A percentile compares a stretch with the other conserved stretches of the same genome.
phyloP scores from a whole-genome alignment of 139 green algal species.

The Trebouxia sp. region DNA sequence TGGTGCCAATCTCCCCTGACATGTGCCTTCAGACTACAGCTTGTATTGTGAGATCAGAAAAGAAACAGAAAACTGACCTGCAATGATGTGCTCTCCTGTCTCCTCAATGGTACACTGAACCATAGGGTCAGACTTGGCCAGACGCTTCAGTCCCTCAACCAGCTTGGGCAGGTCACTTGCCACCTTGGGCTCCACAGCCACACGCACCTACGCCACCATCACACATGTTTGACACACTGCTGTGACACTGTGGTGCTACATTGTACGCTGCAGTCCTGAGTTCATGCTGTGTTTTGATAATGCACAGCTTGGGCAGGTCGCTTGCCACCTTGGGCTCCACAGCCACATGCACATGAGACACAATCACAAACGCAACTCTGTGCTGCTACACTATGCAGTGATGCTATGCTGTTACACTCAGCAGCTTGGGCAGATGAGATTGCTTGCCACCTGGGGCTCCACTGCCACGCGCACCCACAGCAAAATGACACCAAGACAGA shows the following conservation, averaged over 20 bases:
- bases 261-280: slow-evolving; percentile 92
- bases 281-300: slow-evolving; percentile 44
- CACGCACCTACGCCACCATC: slow-evolving; percentile 59
- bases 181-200: slow-evolving; percentile 94
- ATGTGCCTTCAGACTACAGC: background rate
- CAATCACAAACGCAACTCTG: no score
- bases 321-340: slow-evolving; percentile 94
- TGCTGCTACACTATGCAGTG: slow-evolving; percentile 66
- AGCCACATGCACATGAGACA: slow-evolving; percentile 71
- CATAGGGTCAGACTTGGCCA: slow-evolving; percentile 98
- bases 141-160: slow-evolving; percentile 97
- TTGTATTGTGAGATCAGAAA: slow-evolving; percentile 28
- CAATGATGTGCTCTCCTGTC: slow-evolving; percentile 99
- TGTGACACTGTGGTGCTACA: background rate
- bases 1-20: no score
- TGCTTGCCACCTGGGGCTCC: slow-evolving; percentile 91
- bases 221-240: slow-evolving; percentile 32
- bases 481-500: background rate
- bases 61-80: slow-evolving; percentile 34
- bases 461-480: slow-evolving; percentile 67
- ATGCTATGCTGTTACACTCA: background rate
- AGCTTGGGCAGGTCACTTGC: slow-evolving; percentile 98
- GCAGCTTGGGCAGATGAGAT: slow-evolving; percentile 94
- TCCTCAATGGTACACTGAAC: slow-evolving; percentile 98
- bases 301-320: slow-evolving; percentile 95